Percentiles rank a stretch among this genome's conserved stretches.
Evolutionary conservation across 2,329 filamentous ascomycete genomes (phyloP).

Genomic region (Fusarium sp.): DNA sequence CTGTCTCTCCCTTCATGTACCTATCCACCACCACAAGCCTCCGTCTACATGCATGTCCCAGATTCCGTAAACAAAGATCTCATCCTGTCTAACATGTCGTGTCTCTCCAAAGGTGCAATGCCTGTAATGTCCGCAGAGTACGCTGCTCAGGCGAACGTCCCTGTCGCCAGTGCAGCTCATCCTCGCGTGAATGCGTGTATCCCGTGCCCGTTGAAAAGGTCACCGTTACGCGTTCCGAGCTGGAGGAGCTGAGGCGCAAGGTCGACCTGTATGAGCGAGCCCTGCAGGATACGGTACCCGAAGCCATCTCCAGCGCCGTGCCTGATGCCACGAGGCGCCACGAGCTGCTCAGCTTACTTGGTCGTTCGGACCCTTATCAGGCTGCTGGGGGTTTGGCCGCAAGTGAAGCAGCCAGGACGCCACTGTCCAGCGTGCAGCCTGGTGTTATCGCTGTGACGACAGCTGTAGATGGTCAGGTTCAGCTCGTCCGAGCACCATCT

Average conservation of each 20-base stretch:
- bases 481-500: conserved; percentile 11
- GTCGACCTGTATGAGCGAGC: conserved; percentile 53
- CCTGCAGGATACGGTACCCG: conserved; percentile 49
- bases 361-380: conserved; percentile 34
- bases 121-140: conserved; percentile 60
- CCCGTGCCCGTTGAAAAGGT: conserved; percentile 56
- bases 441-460: not conserved
- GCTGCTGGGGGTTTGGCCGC: conserved; percentile 6
- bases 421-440: conserved; percentile 1
- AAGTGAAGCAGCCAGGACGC: conserved; percentile 14
- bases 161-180: conserved; percentile 55
- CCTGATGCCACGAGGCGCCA: conserved; percentile 47
- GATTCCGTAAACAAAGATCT: conserved; percentile 1
- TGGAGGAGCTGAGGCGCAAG: conserved; percentile 52
- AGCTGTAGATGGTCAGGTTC: conserved; percentile 10
- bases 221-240: conserved; percentile 51
- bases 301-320: conserved; percentile 27
- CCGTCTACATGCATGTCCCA: not conserved
- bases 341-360: conserved; percentile 45
- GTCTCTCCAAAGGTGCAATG: conserved; percentile 55
- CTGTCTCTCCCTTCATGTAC: not conserved
- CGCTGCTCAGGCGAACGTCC: conserved; percentile 61
- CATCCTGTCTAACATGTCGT: conserved; percentile 22
- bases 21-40: not conserved
- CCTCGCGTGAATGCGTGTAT: conserved; percentile 58